A percentile compares a stretch with the other conserved stretches of the same genome.
phyloP scores from a whole-genome alignment of 768 basidiomycete genomes.

The Russula vinacea region DNA sequence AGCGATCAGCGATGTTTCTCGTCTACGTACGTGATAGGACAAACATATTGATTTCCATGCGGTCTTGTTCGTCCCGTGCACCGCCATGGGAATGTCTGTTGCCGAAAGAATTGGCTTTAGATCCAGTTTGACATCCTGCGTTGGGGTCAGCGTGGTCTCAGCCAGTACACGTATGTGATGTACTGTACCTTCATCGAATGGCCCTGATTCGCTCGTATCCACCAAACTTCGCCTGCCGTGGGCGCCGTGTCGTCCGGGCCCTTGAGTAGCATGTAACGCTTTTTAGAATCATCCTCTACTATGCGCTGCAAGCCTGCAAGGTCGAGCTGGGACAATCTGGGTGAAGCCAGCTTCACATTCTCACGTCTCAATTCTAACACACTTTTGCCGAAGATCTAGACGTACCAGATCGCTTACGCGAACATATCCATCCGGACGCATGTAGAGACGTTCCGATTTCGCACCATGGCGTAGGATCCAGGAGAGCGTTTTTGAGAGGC shows the following conservation, averaged over 20 bases:
- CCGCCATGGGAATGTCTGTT: constrained; percentile 70
- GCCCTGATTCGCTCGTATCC: constrained; percentile 89
- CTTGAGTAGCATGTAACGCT: constrained; percentile 55
- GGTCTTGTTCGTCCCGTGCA: constrained; percentile 70
- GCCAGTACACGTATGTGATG: neutral
- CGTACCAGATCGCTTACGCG: constrained; percentile 79
- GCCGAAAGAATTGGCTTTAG: constrained; percentile 54
- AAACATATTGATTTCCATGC: constrained; percentile 76
- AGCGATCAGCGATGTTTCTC: constrained; percentile 6
- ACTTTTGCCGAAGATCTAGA: constrained; percentile 23
- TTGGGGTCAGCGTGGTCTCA: constrained; percentile 1
- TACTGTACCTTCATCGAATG: constrained; percentile 71
- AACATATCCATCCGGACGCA: constrained; percentile 85
- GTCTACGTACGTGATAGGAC: neutral
- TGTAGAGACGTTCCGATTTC: constrained; percentile 62
- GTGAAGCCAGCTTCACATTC: constrained; percentile 56
- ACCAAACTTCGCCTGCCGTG: constrained; percentile 53
- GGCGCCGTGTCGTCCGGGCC: constrained; percentile 41
- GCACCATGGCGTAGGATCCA: constrained; percentile 93
- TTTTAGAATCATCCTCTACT: constrained; percentile 65
- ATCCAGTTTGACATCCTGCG: constrained; percentile 66
- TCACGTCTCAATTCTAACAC: constrained; percentile 15
- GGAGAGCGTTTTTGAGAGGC: constrained; percentile 81
- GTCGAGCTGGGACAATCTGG: constrained; percentile 56
- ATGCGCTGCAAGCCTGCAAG: constrained; percentile 55